Evolutionary conservation across 371 early-diverging fungal genomes (phyloP).

Genomic region (Circinella umbellata): DNA sequence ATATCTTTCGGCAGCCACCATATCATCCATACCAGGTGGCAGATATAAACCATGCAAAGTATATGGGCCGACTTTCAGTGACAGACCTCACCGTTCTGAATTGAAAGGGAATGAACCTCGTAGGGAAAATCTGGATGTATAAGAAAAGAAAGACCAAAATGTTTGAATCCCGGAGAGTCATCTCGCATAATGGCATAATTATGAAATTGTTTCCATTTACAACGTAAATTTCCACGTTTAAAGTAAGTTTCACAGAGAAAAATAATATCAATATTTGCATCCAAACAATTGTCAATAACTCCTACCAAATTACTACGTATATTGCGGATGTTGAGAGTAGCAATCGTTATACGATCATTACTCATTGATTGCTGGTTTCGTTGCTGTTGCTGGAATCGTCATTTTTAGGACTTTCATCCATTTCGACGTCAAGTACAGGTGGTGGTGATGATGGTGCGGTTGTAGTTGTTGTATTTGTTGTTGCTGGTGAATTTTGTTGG

Average conservation of each 20-base stretch:
- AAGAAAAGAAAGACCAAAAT: conserved; percentile 7
- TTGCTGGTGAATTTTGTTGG: no score
- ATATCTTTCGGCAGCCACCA: no score
- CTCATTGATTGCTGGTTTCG: no score
- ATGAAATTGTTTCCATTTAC: conserved; percentile 10
- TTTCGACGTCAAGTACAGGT: no score
- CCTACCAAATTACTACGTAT: no score
- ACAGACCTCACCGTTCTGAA: conserved; percentile 2
- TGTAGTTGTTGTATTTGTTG: no score
- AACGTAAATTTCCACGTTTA: neutral
- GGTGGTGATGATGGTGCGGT: no score
- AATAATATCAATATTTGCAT: conserved; percentile 14
- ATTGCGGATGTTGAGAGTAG: no score
- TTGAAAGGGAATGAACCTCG: conserved; percentile 5
- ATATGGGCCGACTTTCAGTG: conserved; percentile 11
- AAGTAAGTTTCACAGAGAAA: conserved; percentile 13
- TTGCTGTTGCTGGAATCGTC: no score
- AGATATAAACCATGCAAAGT: conserved; percentile 9
- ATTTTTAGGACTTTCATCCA: no score
- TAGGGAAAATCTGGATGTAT: conserved; percentile 13
- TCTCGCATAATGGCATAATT: conserved; percentile 2
- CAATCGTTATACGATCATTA: no score
- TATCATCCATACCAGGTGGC: neutral
- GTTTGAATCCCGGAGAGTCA: neutral
- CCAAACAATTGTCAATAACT: no score